Base-by-base conservation (phyloP, 2,329 filamentous ascomycete genomes). In the Thermomyces lanuginosus region DNA sequence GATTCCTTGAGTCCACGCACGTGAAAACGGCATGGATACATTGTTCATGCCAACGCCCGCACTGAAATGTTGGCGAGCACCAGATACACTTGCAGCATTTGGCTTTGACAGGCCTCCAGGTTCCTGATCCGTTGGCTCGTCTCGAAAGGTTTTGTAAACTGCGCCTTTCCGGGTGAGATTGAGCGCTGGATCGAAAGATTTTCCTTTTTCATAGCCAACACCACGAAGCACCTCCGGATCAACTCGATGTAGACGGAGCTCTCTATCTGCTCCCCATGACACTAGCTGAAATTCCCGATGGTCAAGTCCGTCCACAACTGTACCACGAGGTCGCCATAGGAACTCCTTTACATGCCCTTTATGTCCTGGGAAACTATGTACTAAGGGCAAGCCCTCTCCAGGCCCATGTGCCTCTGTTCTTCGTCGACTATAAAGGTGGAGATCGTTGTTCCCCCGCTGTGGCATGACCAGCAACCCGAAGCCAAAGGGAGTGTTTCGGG, bases 281-380 rank as follows among this genome's bases (percentile, higher is more conserved):
- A 93, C 80, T 10, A 93, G 63, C 49, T 93, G 84, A 36, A 92
- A 93, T 27, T 93, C 84, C 40, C 86, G 71, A 35, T 83, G 63
- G 42, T 93, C 84, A 23, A 76, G 55, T n/a, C 68, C 66, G 28
- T 81, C 69, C 9, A 70, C 66, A 10, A 67, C 66, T 11, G 62
- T 60, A 19, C 84, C 84, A 29, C 84, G 71, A 24, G 71, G 69
- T 46, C 84, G 69, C 84, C 84, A 93, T 7, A 93, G 56, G 34
- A 93, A 93, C 42, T 93, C 84, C 44, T 89, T 92, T 16, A 81
- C 82, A 44, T 84, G 63, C 7, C 62, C 62, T 34, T 63, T 58
- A 38, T 72, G 66, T 9, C 64, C 63, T 10, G 57, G 53, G 36
- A 70, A 70, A 26, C 55, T 57, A 42, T 61, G 60, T 9, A 63